Evolutionary conservation across 495 filamentous ascomycete species (phyloP).

Genomic region (Penicillium dipodomyicola): DNA sequence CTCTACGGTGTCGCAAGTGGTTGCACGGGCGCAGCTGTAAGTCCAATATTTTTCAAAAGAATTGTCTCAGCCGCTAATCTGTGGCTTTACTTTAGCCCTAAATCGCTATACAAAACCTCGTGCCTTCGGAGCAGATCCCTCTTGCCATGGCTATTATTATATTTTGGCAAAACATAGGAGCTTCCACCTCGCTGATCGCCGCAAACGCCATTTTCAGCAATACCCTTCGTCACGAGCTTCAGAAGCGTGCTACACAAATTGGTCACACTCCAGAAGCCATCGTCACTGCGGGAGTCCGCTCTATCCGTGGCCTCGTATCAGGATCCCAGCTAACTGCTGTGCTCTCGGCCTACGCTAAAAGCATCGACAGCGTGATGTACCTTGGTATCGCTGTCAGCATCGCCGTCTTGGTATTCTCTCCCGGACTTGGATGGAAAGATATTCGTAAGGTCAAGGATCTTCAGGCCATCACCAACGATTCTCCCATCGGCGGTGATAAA

Average conservation of each 20-base stretch:
- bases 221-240: conserved; percentile 53
- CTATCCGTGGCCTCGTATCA: conserved; percentile 46
- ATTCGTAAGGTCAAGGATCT: conserved; percentile 18
- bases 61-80: background rate
- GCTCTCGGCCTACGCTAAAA: conserved; percentile 58
- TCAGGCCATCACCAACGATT: background rate
- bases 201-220: conserved; percentile 69
- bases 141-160: conserved; percentile 58
- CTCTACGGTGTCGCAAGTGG: conserved; percentile 54
- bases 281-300: conserved; percentile 52
- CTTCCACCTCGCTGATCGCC: conserved; percentile 62
- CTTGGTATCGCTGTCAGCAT: conserved; percentile 14
- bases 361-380: conserved; percentile 20
- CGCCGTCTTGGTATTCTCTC: conserved; percentile 14
- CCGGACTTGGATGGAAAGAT: conserved; percentile 28
- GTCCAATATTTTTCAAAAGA: too few species aligned
- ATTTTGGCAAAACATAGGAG: conserved; percentile 61
- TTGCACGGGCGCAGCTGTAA: conserved; percentile 12
- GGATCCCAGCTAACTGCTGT: conserved; percentile 45
- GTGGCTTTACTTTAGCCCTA: conserved; percentile 31
- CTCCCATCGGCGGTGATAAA: background rate
- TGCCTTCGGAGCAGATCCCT: conserved; percentile 55
- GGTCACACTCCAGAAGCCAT: conserved; percentile 33
- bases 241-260: conserved; percentile 40
- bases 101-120: conserved; percentile 63